These are phyloP conservation scores for Saposhnikovia divaricata DNA, from an alignment of 129 eudicot species.

Conservation along the genomic window DNA sequence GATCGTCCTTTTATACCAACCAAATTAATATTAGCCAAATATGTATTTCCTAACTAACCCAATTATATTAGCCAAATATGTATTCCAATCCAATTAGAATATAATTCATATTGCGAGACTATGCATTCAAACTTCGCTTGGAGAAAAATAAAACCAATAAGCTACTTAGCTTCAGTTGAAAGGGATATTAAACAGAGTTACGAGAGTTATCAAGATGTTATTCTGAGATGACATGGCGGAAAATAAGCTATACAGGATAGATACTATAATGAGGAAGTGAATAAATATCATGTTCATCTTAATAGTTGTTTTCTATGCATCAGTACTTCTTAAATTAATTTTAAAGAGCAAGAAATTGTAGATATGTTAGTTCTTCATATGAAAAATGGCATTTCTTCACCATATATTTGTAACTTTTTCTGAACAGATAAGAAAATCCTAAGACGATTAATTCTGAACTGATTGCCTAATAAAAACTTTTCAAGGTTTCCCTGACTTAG, in stretches of 20 bases:
- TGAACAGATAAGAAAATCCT: not conserved
- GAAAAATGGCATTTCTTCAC: not conserved
- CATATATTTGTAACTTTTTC: not conserved
- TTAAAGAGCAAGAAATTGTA: not conserved
- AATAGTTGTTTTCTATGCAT: not conserved
- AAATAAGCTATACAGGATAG: not conserved
- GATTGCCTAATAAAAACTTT: not conserved
- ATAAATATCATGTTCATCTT: not conserved
- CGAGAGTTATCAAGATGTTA: not conserved
- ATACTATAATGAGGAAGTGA: not conserved
- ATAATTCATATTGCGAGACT: not conserved
- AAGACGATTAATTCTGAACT: not conserved
- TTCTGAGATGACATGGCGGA: not conserved
- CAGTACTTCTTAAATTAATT: not conserved
- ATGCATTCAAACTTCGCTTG: not conserved
- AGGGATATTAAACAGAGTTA: not conserved
- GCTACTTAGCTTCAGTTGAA: not conserved
- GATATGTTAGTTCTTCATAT: not conserved
- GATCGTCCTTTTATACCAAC: not conserved
- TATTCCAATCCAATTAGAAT: not conserved
- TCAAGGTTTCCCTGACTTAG: not conserved
- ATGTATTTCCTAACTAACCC: no score
- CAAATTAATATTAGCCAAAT: no score
- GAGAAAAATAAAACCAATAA: not conserved
- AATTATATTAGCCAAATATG: not conserved